Evolutionary conservation across 805 yeast genomes (phyloP), one percentile per base, ranked within the genome.

Genomic region (Myxozyma neotropica): DNA sequence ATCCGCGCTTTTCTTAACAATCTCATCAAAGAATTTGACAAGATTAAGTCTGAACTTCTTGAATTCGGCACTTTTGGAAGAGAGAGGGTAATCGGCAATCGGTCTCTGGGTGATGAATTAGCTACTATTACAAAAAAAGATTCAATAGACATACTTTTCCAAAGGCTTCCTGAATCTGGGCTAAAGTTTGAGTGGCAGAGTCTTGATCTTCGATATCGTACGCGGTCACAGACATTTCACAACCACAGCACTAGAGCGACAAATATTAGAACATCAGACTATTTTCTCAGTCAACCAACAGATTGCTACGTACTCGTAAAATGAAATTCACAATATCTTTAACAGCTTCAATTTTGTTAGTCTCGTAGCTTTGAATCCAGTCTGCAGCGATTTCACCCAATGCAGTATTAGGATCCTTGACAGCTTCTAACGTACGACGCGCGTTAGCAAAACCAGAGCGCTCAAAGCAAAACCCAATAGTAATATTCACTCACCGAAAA

Each of bases 131-230:
- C 35, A 15, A 12, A 5, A 26, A 26, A 10, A 12, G 1, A 15
- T 7, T 17, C 7, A 12, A 2, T 13, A 39, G 7, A n/a, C 29
- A 7, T n/a, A 45, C 53, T 51, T 48, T 40, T 17, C 56, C 57
- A 24, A 81, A 54, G 13, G 40, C 73, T 19, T 82, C 76, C 62
- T 88, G 87, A 27, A 91, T 73, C 71, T 89, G 96, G 3, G 80
- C 83, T 8, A 89, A 81, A 0, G 96, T 88, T 36, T 85, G 87
- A 15, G 81, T 76, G 0, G 94, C 88, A 6, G 88, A 82, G 43
- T 87, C 91, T 54, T 81, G 76, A 67, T 84, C 85, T 24, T 76
- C 77, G 51, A 89, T 84, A 70, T 91, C 97, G 71, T 92, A 96
- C 27, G 83, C 82, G 59, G 85, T 85, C 7, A 66, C 53, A 7